Conservation (phyloP, 176 grass and related monocot species). For the Leersia perrieri region DNA sequence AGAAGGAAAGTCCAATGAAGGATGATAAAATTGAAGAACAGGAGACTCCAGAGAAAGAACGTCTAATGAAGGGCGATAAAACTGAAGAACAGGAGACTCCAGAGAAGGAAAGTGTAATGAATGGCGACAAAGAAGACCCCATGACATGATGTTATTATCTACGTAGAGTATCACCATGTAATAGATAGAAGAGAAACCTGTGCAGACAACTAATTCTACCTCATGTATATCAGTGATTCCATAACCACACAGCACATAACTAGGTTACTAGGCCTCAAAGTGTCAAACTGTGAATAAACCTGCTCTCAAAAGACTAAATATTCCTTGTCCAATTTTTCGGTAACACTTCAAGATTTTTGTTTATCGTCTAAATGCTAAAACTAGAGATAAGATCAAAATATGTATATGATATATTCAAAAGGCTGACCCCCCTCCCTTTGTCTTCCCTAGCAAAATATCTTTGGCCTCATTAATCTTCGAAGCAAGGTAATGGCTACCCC, state of each 20-base stretch:
- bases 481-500: slow-evolving; percentile 92
- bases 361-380: slow-evolving; percentile 24
- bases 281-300: slow-evolving; percentile 2
- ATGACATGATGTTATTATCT: not conserved
- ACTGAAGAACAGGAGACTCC: not conserved
- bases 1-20: too few species aligned
- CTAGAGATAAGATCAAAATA: not conserved
- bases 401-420: slow-evolving; percentile 52
- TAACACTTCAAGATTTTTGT: not conserved
- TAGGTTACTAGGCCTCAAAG: not conserved
- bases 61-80: too few species aligned
- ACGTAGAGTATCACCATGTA: not conserved
- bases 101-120: not conserved
- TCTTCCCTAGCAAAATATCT: slow-evolving; percentile 78
- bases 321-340: slow-evolving; percentile 9
- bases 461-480: slow-evolving; percentile 96
- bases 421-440: slow-evolving; percentile 70
- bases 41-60: too few species aligned
- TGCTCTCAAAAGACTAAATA: not conserved
- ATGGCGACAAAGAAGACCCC: not conserved
- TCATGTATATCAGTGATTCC: slow-evolving; percentile 19
- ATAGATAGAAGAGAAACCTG: not conserved
- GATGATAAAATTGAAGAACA: too few species aligned
- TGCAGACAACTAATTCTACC: too few species aligned
- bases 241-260: not conserved